A percentile compares a stretch with the other conserved stretches of the same genome.
Conservation (phyloP, 352 stramenopile genomes). For the Phytophthora tubulina region DNA sequence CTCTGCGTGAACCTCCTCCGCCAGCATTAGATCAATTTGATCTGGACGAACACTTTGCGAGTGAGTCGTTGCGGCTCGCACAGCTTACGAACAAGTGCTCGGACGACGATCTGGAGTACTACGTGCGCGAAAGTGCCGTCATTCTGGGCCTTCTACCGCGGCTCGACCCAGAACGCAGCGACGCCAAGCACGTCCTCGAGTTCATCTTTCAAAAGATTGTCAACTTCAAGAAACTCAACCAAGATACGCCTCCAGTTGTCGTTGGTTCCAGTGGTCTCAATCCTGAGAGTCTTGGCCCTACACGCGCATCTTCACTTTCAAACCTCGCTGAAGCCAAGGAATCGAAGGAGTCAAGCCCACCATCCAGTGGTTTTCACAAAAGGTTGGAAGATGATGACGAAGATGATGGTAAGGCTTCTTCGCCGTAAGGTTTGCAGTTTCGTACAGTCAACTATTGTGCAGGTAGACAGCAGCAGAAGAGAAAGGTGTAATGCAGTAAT, state of each 20-base stretch:
- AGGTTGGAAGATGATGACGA: slow-evolving; percentile 59
- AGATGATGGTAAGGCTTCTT: slow-evolving; percentile 61
- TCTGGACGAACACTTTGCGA: slow-evolving; percentile 97
- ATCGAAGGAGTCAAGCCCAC: slow-evolving; percentile 37
- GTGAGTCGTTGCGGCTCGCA: slow-evolving; percentile 91
- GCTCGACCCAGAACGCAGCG: slow-evolving; percentile 72
- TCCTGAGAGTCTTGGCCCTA: slow-evolving; percentile 14
- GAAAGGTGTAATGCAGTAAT: slow-evolving; percentile 32
- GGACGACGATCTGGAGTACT: slow-evolving; percentile 95
- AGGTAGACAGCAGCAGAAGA: slow-evolving; percentile 25
- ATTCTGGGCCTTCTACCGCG: slow-evolving; percentile 92
- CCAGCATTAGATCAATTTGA: slow-evolving; percentile 97
- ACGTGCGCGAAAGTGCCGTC: slow-evolving; percentile 93
- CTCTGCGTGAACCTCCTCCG: slow-evolving; percentile 88
- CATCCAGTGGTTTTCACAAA: slow-evolving; percentile 31
- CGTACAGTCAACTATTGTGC: slow-evolving; percentile 3
- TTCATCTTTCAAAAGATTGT: slow-evolving; percentile 94
- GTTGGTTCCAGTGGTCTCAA: slow-evolving; percentile 25
- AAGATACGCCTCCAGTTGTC: slow-evolving; percentile 55
- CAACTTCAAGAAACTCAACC: slow-evolving; percentile 94
- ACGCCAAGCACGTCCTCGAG: slow-evolving; percentile 93
- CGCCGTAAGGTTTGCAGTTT: slow-evolving; percentile 40
- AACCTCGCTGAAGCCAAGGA: slow-evolving; percentile 29
- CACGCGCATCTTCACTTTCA: slow-evolving; percentile 23
- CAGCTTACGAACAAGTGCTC: slow-evolving; percentile 97